These are phyloP conservation scores for Sphaerulina populicola DNA, from an alignment of 2,329 filamentous ascomycete genomes.

Conservation along the genomic window DNA sequence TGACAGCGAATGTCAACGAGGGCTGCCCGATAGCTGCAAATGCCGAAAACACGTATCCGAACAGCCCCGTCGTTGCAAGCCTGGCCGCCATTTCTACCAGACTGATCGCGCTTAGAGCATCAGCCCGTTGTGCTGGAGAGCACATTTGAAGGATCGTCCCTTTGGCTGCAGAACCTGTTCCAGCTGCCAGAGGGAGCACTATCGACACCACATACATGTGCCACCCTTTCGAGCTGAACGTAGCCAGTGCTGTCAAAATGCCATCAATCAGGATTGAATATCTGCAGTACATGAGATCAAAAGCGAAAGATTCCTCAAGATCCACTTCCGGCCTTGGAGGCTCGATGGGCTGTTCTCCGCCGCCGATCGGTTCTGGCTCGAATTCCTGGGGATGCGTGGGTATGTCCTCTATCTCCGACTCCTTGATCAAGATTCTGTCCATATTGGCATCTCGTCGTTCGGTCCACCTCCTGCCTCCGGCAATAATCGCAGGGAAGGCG, in stretches of 20 bases:
- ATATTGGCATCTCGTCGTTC: constrained; percentile 28
- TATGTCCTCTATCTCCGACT: constrained; percentile 22
- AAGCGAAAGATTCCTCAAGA: constrained; percentile 45
- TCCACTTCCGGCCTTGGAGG: constrained; percentile 20
- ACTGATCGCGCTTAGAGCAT: constrained; percentile 61
- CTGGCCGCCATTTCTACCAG: constrained; percentile 61
- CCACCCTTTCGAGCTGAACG: constrained; percentile 56
- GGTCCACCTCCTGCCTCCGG: constrained; percentile 39
- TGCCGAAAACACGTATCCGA: constrained; percentile 58
- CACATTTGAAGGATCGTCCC: constrained; percentile 68
- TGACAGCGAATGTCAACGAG: constrained; percentile 58
- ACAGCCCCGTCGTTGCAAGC: constrained; percentile 54
- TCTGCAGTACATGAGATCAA: constrained; percentile 60
- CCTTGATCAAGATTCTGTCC: constrained; percentile 8
- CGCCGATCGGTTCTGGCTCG: constrained; percentile 25
- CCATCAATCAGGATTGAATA: constrained; percentile 60
- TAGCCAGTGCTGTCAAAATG: constrained; percentile 53
- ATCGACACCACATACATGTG: constrained; percentile 61
- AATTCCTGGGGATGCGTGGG: constrained; percentile 29
- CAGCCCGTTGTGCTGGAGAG: constrained; percentile 51
- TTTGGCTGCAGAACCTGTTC: constrained; percentile 61
- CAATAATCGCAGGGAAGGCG: constrained; percentile 40
- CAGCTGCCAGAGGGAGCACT: constrained; percentile 59
- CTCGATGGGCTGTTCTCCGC: constrained; percentile 43
- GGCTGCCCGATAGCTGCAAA: constrained; percentile 53